Conservation (phyloP, 176 grass and related monocot genomes). For the Carex littledalei region DNA sequence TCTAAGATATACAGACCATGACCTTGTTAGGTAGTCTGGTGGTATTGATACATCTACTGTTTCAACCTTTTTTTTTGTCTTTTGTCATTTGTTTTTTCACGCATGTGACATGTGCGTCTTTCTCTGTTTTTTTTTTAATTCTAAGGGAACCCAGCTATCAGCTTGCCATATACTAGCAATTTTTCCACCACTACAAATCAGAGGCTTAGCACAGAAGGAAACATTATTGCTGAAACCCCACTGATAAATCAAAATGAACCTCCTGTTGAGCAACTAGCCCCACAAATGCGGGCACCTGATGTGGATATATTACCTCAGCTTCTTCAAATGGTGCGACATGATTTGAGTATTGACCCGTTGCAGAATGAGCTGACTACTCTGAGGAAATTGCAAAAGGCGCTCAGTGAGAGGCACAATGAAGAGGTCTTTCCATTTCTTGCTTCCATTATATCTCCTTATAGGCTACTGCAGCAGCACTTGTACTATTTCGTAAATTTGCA, state of each 20-base stretch:
- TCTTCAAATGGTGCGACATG: not conserved
- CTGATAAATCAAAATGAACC: conserved; percentile 2
- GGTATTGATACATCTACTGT: not conserved
- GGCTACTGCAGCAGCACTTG: no score
- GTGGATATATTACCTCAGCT: not conserved
- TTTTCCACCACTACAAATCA: not conserved
- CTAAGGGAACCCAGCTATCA: not conserved
- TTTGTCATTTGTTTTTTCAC: not conserved
- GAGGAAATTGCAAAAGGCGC: not conserved
- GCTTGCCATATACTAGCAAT: not conserved
- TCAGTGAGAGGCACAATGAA: conserved; percentile 6
- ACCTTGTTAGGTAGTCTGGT: not conserved
- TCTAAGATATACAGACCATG: not conserved
- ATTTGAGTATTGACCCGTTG: not conserved
- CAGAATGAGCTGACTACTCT: conserved; percentile 6
- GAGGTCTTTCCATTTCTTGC: not conserved
- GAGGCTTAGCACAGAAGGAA: not conserved
- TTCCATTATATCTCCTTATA: no score
- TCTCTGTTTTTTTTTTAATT: not conserved
- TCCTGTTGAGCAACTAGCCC: not conserved
- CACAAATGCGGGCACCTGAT: not conserved
- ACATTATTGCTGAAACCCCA: not conserved
- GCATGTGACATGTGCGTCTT: not conserved
- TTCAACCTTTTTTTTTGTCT: not conserved
- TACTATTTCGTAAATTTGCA: not conserved